Base-by-base conservation (phyloP, 225 moss, liverwort and hornwort species). In the Neckera pumila region DNA sequence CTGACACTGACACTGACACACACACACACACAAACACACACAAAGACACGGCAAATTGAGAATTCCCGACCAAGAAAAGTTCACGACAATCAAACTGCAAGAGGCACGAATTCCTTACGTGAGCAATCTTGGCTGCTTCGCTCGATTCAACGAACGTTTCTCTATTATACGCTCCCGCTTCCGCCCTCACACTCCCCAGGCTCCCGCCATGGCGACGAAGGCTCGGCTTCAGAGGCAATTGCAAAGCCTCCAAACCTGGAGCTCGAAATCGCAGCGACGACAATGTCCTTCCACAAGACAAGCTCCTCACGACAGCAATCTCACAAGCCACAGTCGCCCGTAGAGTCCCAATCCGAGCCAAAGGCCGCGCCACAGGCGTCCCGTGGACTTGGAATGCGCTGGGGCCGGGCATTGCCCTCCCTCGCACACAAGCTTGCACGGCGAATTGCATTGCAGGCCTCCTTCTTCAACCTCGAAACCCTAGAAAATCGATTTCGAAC, bases 91-190 rank as follows among this genome's bases (percentile, higher is more conserved):
- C 61, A 33, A 40, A 59, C 42, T 80, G 42, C 81, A 45, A 81
- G 43, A 62, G 31, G 10, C 45, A 62, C 31, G 47, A 86, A 74
- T 36, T 53, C 38, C 90, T 77, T 75, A 92, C 94, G 56, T 94
- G 92, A 73, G 94, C 91, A 79, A 94, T 92, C 75, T 93, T 94
- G n/a, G 82, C 79, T 4, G 92, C 87, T 86, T 93, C 92, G 11
- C 43, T 90, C 72, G 91, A 67, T 34, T 88, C 84, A 31, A 86
- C 89, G 42, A 94, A 94, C 16, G 92, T 78, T 13, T 93, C 89
- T 80, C 91, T 92, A 36, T 86, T 67, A 33, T 94, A 94, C 11
- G 92, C 83, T 73, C 86, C 88, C 26, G 90, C 89, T 74, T 90
- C 90, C 60, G 87, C 92, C 72, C 87, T 81, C 51, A 54, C 91